Percentiles rank a stretch among this genome's conserved stretches.
phyloP scores from a whole-genome alignment of 179 eudicot species.

The Spinacia oleracea region DNA sequence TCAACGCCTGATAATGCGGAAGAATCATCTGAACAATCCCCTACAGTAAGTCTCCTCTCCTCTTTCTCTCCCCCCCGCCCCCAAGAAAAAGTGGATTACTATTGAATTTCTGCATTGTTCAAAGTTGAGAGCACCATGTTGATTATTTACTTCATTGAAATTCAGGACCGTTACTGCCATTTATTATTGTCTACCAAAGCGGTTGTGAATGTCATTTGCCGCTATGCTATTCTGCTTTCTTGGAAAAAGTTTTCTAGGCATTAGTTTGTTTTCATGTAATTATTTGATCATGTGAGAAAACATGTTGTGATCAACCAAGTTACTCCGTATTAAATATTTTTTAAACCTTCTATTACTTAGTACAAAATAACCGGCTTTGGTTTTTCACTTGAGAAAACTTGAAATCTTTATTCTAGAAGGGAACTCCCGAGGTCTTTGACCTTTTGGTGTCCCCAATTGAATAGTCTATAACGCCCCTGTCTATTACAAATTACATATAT shows the following conservation, averaged over 20 bases:
- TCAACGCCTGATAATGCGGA: constrained; percentile 37
- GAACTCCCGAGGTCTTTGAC: too few relatives aligned
- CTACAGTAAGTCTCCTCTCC: constrained; percentile 40
- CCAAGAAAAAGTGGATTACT: background rate
- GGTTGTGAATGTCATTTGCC: background rate
- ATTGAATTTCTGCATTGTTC: background rate
- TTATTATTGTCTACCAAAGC: background rate
- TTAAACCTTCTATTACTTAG: too few relatives aligned
- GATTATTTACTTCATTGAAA: background rate
- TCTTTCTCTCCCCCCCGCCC: background rate
- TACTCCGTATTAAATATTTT: background rate
- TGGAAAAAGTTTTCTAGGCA: background rate
- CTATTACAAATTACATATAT: too few relatives aligned
- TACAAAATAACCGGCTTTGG: background rate
- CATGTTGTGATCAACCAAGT: background rate
- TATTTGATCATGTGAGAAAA: background rate
- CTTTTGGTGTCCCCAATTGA: too few relatives aligned
- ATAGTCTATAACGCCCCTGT: too few relatives aligned
- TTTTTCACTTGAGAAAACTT: background rate
- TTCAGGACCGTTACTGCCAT: background rate
- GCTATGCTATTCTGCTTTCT: background rate
- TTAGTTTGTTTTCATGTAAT: background rate
- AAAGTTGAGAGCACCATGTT: background rate
- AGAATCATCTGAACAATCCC: constrained; percentile 41
- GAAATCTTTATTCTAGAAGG: too few relatives aligned